phyloP scores from a whole-genome alignment of 768 basidiomycete genomes.

The Gyrodon lividus region DNA sequence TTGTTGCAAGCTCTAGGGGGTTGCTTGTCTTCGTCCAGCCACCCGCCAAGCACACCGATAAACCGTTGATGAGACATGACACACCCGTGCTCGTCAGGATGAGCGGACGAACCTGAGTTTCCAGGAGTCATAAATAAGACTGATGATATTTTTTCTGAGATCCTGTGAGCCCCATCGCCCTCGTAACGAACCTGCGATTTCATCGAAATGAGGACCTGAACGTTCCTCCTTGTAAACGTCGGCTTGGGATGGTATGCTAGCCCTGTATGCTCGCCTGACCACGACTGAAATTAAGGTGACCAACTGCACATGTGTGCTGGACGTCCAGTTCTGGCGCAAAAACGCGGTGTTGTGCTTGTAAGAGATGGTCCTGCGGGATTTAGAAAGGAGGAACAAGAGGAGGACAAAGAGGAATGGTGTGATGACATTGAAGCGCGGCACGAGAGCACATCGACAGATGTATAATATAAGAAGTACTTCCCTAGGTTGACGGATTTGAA shows the following conservation, averaged over 20 bases:
- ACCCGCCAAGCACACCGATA: background rate
- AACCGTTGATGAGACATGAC: background rate
- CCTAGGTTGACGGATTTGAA: too few relatives aligned
- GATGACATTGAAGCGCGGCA: background rate
- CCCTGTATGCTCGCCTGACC: too few relatives aligned
- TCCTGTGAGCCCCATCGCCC: background rate
- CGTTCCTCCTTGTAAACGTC: too few relatives aligned
- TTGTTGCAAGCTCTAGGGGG: background rate
- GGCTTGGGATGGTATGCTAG: too few relatives aligned
- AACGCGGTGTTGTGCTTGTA: too few relatives aligned
- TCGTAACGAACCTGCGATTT: too few relatives aligned
- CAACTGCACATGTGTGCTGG: too few relatives aligned
- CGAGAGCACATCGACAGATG: background rate
- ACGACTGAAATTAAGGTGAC: too few relatives aligned
- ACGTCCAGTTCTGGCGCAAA: too few relatives aligned
- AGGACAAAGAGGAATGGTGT: conserved; percentile 1
- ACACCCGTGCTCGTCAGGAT: background rate
- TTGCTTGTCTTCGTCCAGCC: background rate
- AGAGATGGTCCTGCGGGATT: background rate
- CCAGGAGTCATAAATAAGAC: background rate
- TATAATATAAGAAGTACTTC: background rate
- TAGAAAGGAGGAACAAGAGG: background rate
- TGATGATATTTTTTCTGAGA: background rate
- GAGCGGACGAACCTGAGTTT: background rate
- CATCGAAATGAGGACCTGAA: too few relatives aligned